Base-by-base conservation (phyloP, 2,329 filamentous ascomycete species). In the Ilyonectria mors-panacis region DNA sequence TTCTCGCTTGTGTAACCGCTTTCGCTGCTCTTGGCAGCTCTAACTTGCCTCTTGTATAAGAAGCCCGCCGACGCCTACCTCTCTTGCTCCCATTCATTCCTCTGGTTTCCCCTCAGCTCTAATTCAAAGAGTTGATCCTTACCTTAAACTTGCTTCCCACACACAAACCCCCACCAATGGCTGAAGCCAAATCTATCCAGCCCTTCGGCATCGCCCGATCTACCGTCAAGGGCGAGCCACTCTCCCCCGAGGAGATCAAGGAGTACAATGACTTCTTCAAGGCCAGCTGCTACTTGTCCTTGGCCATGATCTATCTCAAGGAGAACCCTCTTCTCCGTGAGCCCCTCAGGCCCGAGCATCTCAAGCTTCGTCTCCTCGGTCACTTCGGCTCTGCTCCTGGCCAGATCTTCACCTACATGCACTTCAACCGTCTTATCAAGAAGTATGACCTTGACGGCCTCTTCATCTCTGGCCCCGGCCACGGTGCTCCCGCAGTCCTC, bases 331-430 rank as follows among this genome's bases (percentile, higher is more conserved):
- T 95, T 13, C 88, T 95, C 48, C 86, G 86, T 66, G 88, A 94
- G 72, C 91, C 91, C 1, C 85, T 94, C 70, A 88, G 88, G 72
- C 82, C 87, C 35, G 89, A 93, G 60, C 91, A 94, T 76, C 84
- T 94, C 82, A 95, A 95, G 82, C 85, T 87, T 66, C 89, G 93
- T 70, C 84, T 94, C 9, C 84, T 95, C 2, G 93, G 93, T 44
- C 93, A 95, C 78, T 95, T 93, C 85, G 93, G 93, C 60, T 93
- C 91, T 3, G 92, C 93, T 56, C 90, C 93, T n/a, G 93, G 92
- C 15, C 93, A 94, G 80, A 90, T 92, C 65, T 94, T 95, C 81
- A 93, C 92, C 37, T 94, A 91, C 79, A 93, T 94, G 83, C 92
- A 94, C 81, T 92, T 94, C 85, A 94, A 94, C 80, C 90, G 92